Base-by-base conservation (phyloP, 2,329 filamentous ascomycete species). In the Monosporascus cannonballus region DNA sequence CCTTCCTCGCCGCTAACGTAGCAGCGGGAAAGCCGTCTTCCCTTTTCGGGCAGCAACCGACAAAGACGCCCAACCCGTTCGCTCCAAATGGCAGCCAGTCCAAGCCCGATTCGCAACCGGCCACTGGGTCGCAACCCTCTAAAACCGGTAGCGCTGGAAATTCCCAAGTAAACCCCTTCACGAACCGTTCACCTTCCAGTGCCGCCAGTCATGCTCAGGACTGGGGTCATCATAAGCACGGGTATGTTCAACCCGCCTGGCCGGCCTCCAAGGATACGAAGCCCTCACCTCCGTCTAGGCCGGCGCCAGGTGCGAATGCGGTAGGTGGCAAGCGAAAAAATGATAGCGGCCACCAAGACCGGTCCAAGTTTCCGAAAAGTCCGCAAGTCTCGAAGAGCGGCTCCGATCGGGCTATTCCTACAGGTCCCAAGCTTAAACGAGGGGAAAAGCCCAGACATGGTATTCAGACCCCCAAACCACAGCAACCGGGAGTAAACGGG, bases 401-500 rank as follows among this genome's bases (percentile, higher is more conserved):
- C 30, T 46, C 24, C 20, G 25, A 46, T 14, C n/a, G 11, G 22
- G 42, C 42, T 15, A 17, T n/a, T 27, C 14, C 42, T 15, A 46
- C 42, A 7, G 11, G 11, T 24, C 42, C 25, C 22, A 27, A 25
- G 42, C 42, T 24, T 25, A 25, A 46, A 17, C 22, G 22, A 6
- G 42, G 22, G 17, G 42, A 46, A 30, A 25, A 25, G n/a, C 41
- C 41, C 20, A 44, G 22, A 7, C 42, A 46, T 17, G 38, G 17
- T n/a, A 8, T 3, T 46, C 42, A 14, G 30, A 36, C 42, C 15
- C 37, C 42, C 15, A 51, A 38, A 45, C 37, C 41, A 15, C 25
- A 27, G 45, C 17, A 42, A 11, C 47, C 54, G 9, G 53, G 38
- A 22, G 53, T 54, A 6, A 53, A 58, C 38, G 59, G 58, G 27